phyloP scores from a whole-genome alignment of 2,329 filamentous ascomycete genomes.

The Colletotrichum sp. region DNA sequence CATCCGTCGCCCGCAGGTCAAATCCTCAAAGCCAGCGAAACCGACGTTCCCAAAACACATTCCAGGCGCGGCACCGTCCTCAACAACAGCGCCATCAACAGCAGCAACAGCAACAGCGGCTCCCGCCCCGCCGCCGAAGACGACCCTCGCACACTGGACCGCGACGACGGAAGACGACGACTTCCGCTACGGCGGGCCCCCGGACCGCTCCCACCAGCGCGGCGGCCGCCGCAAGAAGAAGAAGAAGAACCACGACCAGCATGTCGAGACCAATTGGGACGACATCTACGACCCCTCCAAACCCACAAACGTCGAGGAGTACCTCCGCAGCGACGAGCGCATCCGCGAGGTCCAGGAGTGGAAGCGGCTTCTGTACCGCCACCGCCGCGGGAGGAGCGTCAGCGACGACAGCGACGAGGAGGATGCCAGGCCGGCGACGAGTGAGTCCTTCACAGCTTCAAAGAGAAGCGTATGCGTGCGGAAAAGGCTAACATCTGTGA shows the following conservation, averaged over 20 bases:
- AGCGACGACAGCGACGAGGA: slow-evolving; percentile 46
- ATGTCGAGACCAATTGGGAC: slow-evolving; percentile 80
- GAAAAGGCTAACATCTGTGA: slow-evolving; percentile 24
- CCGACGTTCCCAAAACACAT: slow-evolving; percentile 57
- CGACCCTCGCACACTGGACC: slow-evolving; percentile 81
- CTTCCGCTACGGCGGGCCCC: slow-evolving; percentile 62
- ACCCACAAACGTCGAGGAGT: slow-evolving; percentile 86
- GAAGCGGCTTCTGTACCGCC: slow-evolving; percentile 81
- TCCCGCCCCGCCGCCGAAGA: slow-evolving; percentile 60
- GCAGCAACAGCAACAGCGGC: slow-evolving; percentile 31
- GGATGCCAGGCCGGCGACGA: slow-evolving; percentile 29
- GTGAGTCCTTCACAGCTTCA: slow-evolving; percentile 14
- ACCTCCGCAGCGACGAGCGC: slow-evolving; percentile 83
- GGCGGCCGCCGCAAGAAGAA: slow-evolving; percentile 82
- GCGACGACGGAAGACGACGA: slow-evolving; percentile 79
- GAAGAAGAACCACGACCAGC: slow-evolving; percentile 64
- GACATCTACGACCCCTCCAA: slow-evolving; percentile 86
- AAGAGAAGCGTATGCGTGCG: background rate
- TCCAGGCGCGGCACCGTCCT: slow-evolving; percentile 27
- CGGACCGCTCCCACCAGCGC: slow-evolving; percentile 72
- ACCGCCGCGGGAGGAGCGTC: slow-evolving; percentile 58
- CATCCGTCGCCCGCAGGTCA: slow-evolving; percentile 76
- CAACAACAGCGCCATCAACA: slow-evolving; percentile 28
- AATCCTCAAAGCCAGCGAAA: slow-evolving; percentile 65
- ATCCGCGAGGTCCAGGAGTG: slow-evolving; percentile 82